Percentiles rank a stretch among this genome's conserved stretches.
phyloP scores from a whole-genome alignment of 768 basidiomycete species.

The Tricholoma bakamatsutake region DNA sequence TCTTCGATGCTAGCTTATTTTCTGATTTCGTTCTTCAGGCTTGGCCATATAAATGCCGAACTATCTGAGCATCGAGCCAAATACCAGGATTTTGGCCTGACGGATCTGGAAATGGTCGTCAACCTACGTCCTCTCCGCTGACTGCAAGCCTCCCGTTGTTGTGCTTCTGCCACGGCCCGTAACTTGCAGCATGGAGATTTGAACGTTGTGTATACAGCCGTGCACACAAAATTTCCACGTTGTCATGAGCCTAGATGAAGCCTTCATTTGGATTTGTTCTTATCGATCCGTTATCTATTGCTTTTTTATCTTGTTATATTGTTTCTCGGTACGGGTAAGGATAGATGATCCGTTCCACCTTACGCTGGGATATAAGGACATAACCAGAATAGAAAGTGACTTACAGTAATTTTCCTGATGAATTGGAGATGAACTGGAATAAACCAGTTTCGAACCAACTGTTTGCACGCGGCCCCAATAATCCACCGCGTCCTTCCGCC shows the following conservation, averaged over 20 bases:
- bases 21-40: too few relatives aligned
- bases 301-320: not conserved
- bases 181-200: too few relatives aligned
- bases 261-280: not conserved
- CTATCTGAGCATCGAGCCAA: too few relatives aligned
- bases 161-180: too few relatives aligned
- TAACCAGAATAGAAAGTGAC: not conserved
- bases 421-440: not conserved
- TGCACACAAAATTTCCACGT: not conserved
- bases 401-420: not conserved
- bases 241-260: not conserved
- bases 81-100: too few relatives aligned
- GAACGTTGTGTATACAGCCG: not conserved
- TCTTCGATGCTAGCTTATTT: too few relatives aligned
- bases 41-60: too few relatives aligned
- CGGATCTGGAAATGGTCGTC: too few relatives aligned
- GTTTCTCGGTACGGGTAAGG: not conserved
- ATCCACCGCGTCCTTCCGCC: not conserved
- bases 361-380: not conserved
- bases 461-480: not conserved
- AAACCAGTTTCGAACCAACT: not conserved
- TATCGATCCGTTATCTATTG: conserved; percentile 1
- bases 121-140: too few relatives aligned
- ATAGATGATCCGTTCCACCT: conserved; percentile 3
- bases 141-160: too few relatives aligned